Conservation (phyloP, 2,329 filamentous ascomycete species). For the Ascochyta pisi region DNA sequence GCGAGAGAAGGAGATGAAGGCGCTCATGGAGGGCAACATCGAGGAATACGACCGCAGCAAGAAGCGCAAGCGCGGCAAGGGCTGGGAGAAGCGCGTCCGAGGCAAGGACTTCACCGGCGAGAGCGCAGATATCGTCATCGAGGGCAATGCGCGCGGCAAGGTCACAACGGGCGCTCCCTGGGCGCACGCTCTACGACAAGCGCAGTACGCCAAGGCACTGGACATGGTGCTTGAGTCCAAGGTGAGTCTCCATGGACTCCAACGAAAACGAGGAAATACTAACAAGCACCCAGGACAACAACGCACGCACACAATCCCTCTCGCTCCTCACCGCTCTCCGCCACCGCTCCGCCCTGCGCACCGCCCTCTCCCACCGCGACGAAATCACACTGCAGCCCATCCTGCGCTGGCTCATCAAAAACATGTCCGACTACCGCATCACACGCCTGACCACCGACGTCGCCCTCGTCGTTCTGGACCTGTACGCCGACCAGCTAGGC, state of each 20-base stretch:
- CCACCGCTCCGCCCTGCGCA: conserved; percentile 83
- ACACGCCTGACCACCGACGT: conserved; percentile 83
- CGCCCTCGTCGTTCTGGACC: conserved; percentile 79
- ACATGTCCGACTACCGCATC: conserved; percentile 83
- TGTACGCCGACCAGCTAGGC: conserved; percentile 82
- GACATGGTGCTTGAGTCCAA: conserved; percentile 71
- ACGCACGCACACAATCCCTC: conserved; percentile 58
- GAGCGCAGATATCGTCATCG: conserved; percentile 86
- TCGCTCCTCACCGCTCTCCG: conserved; percentile 84
- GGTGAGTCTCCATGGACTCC: conserved; percentile 28
- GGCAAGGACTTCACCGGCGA: conserved; percentile 84
- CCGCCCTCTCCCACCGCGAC: conserved; percentile 80
- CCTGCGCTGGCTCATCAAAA: conserved; percentile 79
- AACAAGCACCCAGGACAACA: conserved; percentile 32
- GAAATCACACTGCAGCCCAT: conserved; percentile 83
- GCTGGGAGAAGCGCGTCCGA: conserved; percentile 67
- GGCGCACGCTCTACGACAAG: conserved; percentile 82
- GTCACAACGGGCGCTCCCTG: conserved; percentile 73
- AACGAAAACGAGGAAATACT: neutral
- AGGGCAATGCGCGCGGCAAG: conserved; percentile 71
- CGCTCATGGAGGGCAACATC: conserved; percentile 77
- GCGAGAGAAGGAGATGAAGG: conserved; percentile 83
- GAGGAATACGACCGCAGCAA: conserved; percentile 78
- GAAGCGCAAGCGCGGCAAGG: conserved; percentile 66
- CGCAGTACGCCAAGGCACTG: conserved; percentile 76